phyloP scores from a whole-genome alignment of 73 alveolate species.

The Effrenium voratum region DNA sequence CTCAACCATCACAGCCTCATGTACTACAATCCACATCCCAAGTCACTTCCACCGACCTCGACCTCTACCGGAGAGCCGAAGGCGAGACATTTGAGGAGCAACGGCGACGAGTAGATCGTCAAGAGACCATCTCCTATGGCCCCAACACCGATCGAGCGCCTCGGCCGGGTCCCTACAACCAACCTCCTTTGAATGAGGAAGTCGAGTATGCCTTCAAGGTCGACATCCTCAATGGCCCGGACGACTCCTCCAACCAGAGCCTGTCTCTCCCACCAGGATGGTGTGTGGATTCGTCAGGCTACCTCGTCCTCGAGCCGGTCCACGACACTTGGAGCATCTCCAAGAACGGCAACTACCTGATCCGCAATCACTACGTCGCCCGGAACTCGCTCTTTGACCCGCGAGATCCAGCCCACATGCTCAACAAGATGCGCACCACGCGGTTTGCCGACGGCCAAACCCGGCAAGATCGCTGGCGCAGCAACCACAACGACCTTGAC shows the following conservation, averaged over 20 bases:
- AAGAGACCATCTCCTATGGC: not conserved
- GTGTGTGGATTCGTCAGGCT: not conserved
- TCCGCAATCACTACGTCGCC: not conserved
- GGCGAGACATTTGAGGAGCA: too few species aligned
- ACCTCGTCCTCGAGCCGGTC: not conserved
- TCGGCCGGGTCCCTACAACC: not conserved
- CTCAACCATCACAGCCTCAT: too few species aligned
- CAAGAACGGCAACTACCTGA: not conserved
- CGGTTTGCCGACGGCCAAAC: not conserved
- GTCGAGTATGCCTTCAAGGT: not conserved
- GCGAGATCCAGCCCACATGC: not conserved
- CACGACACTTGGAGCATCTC: not conserved
- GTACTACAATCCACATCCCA: too few species aligned
- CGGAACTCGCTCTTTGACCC: not conserved
- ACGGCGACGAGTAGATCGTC: too few species aligned
- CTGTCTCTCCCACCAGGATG: not conserved
- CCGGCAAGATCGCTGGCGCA: not conserved
- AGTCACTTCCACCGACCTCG: too few species aligned
- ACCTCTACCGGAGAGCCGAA: too few species aligned
- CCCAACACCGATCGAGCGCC: not conserved
- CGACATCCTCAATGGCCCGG: not conserved
- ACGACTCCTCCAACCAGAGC: not conserved
- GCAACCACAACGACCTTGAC: not conserved
- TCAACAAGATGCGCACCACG: not conserved
- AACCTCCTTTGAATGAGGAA: not conserved